Evolutionary conservation across 768 basidiomycete species (phyloP).

Genomic region (Paxillus ammoniavirescens): DNA sequence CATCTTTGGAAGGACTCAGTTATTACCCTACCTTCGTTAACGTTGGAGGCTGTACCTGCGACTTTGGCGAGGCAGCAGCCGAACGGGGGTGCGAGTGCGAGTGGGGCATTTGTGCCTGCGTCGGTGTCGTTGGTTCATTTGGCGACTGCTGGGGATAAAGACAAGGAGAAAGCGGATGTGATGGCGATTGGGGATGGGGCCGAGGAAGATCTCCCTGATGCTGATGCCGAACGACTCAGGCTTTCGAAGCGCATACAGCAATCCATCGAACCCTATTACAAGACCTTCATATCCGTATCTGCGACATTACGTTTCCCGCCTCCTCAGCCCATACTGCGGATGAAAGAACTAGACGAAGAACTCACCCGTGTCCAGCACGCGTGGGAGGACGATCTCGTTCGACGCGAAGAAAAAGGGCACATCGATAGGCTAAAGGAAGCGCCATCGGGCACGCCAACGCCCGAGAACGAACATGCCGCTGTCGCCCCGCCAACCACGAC

Average conservation of each 20-base stretch:
- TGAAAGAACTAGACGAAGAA: conserved; percentile 85
- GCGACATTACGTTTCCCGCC: conserved; percentile 90
- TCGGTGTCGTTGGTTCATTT: conserved; percentile 28
- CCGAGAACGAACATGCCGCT: conserved; percentile 21
- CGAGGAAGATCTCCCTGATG: conserved; percentile 58
- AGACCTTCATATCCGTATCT: conserved; percentile 90
- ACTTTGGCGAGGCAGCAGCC: conserved; percentile 25
- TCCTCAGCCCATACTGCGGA: conserved; percentile 81
- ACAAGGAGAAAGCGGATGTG: conserved; percentile 9
- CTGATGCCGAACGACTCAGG: conserved; percentile 66
- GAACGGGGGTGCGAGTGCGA: conserved; percentile 21
- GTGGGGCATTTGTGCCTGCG: conserved; percentile 11
- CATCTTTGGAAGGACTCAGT: conserved; percentile 91
- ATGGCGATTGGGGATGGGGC: conserved; percentile 27
- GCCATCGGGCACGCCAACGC: conserved; percentile 28
- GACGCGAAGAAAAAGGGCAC: conserved; percentile 64
- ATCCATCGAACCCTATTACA: conserved; percentile 79
- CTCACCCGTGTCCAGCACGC: conserved; percentile 66
- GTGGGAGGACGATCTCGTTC: conserved; percentile 87
- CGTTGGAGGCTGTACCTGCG: conserved; percentile 60
- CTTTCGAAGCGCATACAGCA: conserved; percentile 78
- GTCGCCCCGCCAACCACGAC: conserved; percentile 2
- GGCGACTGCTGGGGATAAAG: conserved; percentile 15
- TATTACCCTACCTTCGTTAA: conserved; percentile 68
- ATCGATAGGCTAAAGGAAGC: conserved; percentile 18